Conservation (phyloP, 768 basidiomycete species). For the Ephemerocybe angulata region DNA sequence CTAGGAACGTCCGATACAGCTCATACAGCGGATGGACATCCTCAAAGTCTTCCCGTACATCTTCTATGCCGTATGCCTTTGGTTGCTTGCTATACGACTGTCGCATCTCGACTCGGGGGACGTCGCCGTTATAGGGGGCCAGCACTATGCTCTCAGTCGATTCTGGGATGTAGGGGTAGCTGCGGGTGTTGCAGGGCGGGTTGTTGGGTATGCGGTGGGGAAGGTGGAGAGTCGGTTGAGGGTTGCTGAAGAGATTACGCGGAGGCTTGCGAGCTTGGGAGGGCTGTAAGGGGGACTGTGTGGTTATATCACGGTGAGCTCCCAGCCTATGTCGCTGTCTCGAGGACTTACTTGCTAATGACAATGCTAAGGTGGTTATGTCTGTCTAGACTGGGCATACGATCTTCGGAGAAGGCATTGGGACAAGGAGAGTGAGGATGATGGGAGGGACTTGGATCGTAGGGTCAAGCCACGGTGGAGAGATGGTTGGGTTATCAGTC, state of each 20-base stretch:
- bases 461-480: too few relatives aligned
- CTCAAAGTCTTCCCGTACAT: slow-evolving; percentile 16
- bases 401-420: too few relatives aligned
- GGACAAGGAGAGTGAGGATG: too few relatives aligned
- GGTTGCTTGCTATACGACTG: slow-evolving; percentile 14
- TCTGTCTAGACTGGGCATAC: too few relatives aligned
- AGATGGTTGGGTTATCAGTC: too few relatives aligned
- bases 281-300: too few relatives aligned
- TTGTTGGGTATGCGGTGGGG: not conserved
- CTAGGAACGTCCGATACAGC: not conserved
- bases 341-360: too few relatives aligned
- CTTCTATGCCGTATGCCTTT: slow-evolving; percentile 17
- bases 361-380: too few relatives aligned
- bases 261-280: not conserved
- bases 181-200: not conserved
- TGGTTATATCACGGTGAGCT: too few relatives aligned
- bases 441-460: too few relatives aligned
- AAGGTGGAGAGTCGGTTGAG: not conserved
- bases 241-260: not conserved
- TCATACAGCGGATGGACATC: not conserved
- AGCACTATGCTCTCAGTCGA: not conserved
- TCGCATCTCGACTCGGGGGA: not conserved
- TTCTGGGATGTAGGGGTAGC: not conserved
- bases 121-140: not conserved
- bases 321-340: too few relatives aligned